These are phyloP conservation scores for Calonectria honghensis DNA, from an alignment of 2,329 filamentous ascomycete species.

Conservation along the genomic window DNA sequence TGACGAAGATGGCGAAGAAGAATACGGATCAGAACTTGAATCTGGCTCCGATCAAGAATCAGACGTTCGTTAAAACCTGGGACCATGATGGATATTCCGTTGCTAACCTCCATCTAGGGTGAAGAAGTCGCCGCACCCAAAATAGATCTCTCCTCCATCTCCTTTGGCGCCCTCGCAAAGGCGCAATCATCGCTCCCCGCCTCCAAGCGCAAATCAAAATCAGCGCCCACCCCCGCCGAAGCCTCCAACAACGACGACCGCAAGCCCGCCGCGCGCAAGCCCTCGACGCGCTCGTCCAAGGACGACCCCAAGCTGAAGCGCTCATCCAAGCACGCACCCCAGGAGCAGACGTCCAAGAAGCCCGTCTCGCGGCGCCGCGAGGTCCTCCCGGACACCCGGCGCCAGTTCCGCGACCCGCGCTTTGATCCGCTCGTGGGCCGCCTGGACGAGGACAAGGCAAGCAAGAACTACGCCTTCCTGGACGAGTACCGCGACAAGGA, in stretches of 20 bases:
- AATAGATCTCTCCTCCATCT: constrained; percentile 77
- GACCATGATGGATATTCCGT: background rate
- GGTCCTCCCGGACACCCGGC: constrained; percentile 74
- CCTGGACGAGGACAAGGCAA: constrained; percentile 75
- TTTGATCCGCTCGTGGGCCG: constrained; percentile 81
- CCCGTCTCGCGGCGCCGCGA: constrained; percentile 88
- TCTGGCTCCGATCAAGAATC: constrained; percentile 54
- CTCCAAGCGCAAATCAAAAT: constrained; percentile 53
- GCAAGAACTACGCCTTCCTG: constrained; percentile 89
- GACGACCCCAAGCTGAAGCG: constrained; percentile 59
- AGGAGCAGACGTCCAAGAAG: constrained; percentile 86
- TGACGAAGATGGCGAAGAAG: constrained; percentile 57
- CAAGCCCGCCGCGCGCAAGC: constrained; percentile 56
- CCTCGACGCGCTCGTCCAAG: constrained; percentile 59
- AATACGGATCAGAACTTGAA: constrained; percentile 44
- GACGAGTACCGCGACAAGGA: constrained; percentile 91
- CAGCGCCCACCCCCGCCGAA: constrained; percentile 44
- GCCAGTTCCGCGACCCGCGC: constrained; percentile 87
- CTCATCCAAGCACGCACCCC: constrained; percentile 91
- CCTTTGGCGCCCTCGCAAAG: constrained; percentile 92
- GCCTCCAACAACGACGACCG: constrained; percentile 54
- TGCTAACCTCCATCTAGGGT: constrained; percentile 45
- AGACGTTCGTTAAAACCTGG: constrained; percentile 48
- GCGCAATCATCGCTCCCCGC: constrained; percentile 82
- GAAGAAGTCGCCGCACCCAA: constrained; percentile 56